Evolutionary conservation across 148 eudicot genomes (phyloP).

Genomic region (Nepenthes mirabilis): DNA sequence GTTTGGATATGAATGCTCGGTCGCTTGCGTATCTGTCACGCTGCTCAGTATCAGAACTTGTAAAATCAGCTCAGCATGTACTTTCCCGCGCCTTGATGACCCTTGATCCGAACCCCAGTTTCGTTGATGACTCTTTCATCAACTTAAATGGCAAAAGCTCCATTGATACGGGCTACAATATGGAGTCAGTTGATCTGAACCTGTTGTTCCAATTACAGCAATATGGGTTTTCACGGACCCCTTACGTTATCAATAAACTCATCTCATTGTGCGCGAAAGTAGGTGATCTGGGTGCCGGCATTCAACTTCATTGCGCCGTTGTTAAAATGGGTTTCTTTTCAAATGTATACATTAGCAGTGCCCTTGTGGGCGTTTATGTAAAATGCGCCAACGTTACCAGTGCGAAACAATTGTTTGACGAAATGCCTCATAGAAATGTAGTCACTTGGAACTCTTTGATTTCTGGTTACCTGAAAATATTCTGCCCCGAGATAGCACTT

Average conservation of each 20-base stretch:
- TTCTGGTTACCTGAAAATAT: constrained; percentile 28
- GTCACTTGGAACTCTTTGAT: constrained; percentile 55
- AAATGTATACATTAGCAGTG: constrained; percentile 35
- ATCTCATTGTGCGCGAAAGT: constrained; percentile 35
- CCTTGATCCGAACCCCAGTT: no score
- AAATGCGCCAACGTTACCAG: constrained; percentile 21
- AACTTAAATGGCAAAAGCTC: no score
- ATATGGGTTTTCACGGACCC: constrained; percentile 12
- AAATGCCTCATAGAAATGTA: constrained; percentile 38
- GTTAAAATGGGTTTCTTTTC: constrained; percentile 34
- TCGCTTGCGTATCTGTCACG: constrained; percentile 15
- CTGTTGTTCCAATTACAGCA: constrained; percentile 6
- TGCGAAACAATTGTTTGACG: constrained; percentile 40
- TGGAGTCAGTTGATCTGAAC: constrained; percentile 6
- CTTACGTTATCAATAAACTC: constrained; percentile 26
- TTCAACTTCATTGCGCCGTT: constrained; percentile 35
- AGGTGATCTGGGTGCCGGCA: constrained; percentile 19
- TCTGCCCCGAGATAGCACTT: constrained; percentile 14
- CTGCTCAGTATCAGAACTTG: not conserved
- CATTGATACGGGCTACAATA: not conserved
- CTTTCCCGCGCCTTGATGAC: no score
- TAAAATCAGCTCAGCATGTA: no score
- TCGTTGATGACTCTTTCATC: no score
- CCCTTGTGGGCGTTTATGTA: constrained; percentile 37
- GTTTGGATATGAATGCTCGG: constrained; percentile 3